Evolutionary conservation across 257 asterid species (phyloP), one percentile per base, ranked within the genome.

Genomic region (Nicotiana knightiana): DNA sequence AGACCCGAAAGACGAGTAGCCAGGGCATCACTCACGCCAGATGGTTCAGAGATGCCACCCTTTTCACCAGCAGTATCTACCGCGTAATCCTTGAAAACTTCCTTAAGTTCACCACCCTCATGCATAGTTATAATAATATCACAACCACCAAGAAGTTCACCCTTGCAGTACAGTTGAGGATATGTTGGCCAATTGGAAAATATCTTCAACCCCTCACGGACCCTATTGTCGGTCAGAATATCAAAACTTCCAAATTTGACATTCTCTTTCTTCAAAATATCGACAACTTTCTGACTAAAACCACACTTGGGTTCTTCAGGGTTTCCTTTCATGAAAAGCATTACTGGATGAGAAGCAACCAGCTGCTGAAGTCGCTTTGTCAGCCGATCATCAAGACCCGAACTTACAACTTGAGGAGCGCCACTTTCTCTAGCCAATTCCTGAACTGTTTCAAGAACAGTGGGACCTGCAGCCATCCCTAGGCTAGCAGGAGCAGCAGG

Each of bases 401-500:
- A 82, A 87, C 65, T 89, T 80, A 64, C 85, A 61, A 80, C 84
- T 26, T 82, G 88, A 76, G 91, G 85, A 43, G 89, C 80, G 54
- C 88, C 89, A 73, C 87, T 92, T 76, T 81, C 91, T 89, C 88
- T 89, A 55, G 97, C 90, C 48, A 96, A 84, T 73, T 87, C 97
- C 91, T 90, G 86, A 17, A 94, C 94, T 13, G 98, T 87, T 87
- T 96, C 99, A 55, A 94, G 92, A 82, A 96, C 76, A 63, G 92
- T 83, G 82, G 98, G 91, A 75, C 97, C 98, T 26, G 99, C 98
- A 82, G 98, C 98, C 98, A 96, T 96, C 77, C 98, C 98, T 67
- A 93, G 96, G 87, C 98, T 96, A 83, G 97, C 99, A 63, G 99
- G 98, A 83, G 98, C 97, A 11, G 98, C 98, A 83, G 98, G 87